phyloP scores from a whole-genome alignment of 2,329 filamentous ascomycete species.

The Ophiostoma himal-ulmi region DNA sequence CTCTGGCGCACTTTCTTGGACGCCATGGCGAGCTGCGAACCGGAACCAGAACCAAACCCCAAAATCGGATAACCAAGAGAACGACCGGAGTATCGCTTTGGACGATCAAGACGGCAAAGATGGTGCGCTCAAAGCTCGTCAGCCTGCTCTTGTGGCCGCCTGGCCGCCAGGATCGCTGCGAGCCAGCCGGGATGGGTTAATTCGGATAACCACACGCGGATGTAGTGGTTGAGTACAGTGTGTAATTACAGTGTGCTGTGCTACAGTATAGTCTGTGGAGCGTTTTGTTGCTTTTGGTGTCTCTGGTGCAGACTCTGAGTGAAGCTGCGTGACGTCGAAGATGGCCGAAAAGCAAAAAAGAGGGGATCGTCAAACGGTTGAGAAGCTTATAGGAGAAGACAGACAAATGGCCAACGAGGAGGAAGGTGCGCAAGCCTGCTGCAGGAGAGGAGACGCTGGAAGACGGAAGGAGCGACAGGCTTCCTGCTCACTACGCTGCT shows the following conservation, averaged over 20 bases:
- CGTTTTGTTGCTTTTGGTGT: background rate
- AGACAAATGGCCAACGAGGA: background rate
- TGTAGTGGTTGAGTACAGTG: background rate
- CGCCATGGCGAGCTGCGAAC: constrained; percentile 42
- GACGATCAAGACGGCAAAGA: background rate
- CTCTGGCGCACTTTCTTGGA: constrained; percentile 57
- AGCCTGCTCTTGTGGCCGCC: constrained; percentile 17
- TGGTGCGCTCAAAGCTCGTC: background rate
- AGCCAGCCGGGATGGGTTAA: constrained; percentile 7
- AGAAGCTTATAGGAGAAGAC: constrained; percentile 2
- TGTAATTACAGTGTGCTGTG: background rate
- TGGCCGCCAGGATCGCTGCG: constrained; percentile 13
- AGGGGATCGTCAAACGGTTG: constrained; percentile 12
- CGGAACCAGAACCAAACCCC: background rate
- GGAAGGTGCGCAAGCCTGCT: background rate
- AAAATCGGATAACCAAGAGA: background rate
- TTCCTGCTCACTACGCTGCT: background rate
- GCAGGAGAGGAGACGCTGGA: background rate
- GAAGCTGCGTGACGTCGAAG: background rate
- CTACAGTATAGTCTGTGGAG: background rate
- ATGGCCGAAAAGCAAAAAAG: background rate
- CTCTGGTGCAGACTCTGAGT: background rate
- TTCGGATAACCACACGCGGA: background rate
- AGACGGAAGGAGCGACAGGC: constrained; percentile 2
- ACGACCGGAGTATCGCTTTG: too few relatives aligned